These are phyloP conservation scores for Coniochaeta sp. DNA, from an alignment of 2,329 filamentous ascomycete species.

Conservation along the genomic window DNA sequence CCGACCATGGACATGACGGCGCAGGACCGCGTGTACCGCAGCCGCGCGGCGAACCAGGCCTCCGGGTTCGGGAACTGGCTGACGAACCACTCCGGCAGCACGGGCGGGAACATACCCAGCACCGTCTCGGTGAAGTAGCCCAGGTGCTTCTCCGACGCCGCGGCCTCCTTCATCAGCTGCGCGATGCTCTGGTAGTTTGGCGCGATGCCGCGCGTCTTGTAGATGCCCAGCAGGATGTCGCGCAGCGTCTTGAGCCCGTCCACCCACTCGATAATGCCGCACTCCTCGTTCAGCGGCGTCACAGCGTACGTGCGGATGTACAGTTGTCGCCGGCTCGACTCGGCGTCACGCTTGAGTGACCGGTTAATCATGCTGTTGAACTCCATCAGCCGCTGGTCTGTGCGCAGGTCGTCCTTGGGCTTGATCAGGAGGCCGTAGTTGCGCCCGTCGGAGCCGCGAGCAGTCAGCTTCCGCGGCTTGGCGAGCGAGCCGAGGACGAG, in stretches of 20 bases:
- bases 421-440: conserved; percentile 90
- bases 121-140: conserved; percentile 64
- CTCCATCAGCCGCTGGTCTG: conserved; percentile 97
- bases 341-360: conserved; percentile 82
- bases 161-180: conserved; percentile 56
- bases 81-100: conserved; percentile 91
- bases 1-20: conserved; percentile 99
- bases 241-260: conserved; percentile 90
- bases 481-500: conserved; percentile 86
- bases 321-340: conserved; percentile 81
- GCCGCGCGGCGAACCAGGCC: conserved; percentile 81
- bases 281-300: conserved; percentile 94
- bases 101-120: conserved; percentile 63
- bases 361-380: conserved; percentile 98
- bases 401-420: conserved; percentile 94
- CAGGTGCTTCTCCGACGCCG: conserved; percentile 50
- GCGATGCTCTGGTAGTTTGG: conserved; percentile 64
- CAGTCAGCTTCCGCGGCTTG: conserved; percentile 82
- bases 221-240: conserved; percentile 77
- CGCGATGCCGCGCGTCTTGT: conserved; percentile 65
- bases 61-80: conserved; percentile 91
- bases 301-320: conserved; percentile 98
- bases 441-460: conserved; percentile 82
- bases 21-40: conserved; percentile 86
- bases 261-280: conserved; percentile 97